These are phyloP conservation scores for Cladosporium sp. DNA, from an alignment of 2,329 filamentous ascomycete genomes.

Conservation along the genomic window DNA sequence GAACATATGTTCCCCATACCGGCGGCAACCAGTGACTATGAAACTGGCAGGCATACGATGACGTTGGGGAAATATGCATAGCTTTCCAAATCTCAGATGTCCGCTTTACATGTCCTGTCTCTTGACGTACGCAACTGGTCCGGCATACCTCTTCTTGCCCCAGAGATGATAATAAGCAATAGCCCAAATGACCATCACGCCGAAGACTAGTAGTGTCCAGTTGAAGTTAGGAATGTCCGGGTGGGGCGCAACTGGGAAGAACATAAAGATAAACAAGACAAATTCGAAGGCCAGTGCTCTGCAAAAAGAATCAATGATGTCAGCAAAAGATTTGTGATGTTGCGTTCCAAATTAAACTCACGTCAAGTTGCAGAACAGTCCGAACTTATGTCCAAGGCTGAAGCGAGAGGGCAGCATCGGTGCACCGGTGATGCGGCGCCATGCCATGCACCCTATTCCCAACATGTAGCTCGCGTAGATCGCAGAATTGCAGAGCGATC, in stretches of 20 bases:
- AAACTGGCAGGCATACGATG: too few species aligned
- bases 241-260: constrained; percentile 29
- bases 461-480: constrained; percentile 30
- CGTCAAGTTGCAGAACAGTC: constrained; percentile 32
- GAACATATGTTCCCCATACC: too few species aligned
- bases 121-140: constrained; percentile 8
- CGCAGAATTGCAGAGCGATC: constrained; percentile 38
- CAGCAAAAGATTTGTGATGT: constrained; percentile 7
- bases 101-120: background rate
- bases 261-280: constrained; percentile 25
- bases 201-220: constrained; percentile 31
- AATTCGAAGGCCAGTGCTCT: constrained; percentile 21
- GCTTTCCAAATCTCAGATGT: too few species aligned
- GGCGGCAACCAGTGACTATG: too few species aligned
- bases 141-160: constrained; percentile 12
- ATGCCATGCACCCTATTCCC: constrained; percentile 25
- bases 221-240: constrained; percentile 31
- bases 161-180: constrained; percentile 6
- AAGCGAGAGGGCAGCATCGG: constrained; percentile 26
- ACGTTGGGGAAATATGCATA: too few species aligned
- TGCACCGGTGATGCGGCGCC: constrained; percentile 24
- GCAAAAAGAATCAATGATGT: constrained; percentile 9
- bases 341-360: constrained; percentile 22
- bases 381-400: constrained; percentile 25
- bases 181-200: constrained; percentile 3